Percentiles rank a stretch among this genome's conserved stretches.
These are phyloP conservation scores for Eustoma russellianum DNA, from an alignment of 257 asterid species.

Conservation along the genomic window DNA sequence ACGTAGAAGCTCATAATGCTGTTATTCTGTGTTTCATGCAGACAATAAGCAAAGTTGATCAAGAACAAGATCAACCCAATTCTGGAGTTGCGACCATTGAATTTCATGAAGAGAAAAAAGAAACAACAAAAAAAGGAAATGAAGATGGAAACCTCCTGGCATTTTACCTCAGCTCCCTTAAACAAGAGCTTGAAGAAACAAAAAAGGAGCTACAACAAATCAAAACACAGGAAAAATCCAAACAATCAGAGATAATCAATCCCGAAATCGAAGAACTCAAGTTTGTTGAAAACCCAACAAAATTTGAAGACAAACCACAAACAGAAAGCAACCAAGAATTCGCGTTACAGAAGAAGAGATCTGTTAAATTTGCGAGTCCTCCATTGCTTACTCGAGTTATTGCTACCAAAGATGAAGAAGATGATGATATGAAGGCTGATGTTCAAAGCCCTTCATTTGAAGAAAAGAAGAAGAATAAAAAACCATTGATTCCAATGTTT, in stretches of 20 bases:
- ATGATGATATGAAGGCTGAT: slow-evolving; percentile 6
- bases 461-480: slow-evolving; percentile 45
- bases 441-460: slow-evolving; percentile 6
- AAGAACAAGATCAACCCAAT: slow-evolving; percentile 13
- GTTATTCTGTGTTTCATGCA: slow-evolving; percentile 26
- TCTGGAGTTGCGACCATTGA: slow-evolving; percentile 24
- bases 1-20: background rate
- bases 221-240: slow-evolving; percentile 24
- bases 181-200: slow-evolving; percentile 58
- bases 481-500: slow-evolving; percentile 44
- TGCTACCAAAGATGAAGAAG: slow-evolving; percentile 14
- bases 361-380: slow-evolving; percentile 73
- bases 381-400: slow-evolving; percentile 47
- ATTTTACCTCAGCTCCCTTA: slow-evolving; percentile 37
- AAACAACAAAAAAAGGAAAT: slow-evolving; percentile 38
- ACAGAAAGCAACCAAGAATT: background rate
- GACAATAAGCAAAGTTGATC: slow-evolving; percentile 10
- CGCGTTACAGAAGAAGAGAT: slow-evolving; percentile 45
- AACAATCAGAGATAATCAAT: slow-evolving; percentile 11
- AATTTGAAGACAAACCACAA: slow-evolving; percentile 9
- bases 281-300: slow-evolving; percentile 34
- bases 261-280: slow-evolving; percentile 57
- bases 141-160: slow-evolving; percentile 57
- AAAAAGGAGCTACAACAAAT: slow-evolving; percentile 50
- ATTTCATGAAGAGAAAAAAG: slow-evolving; percentile 43